Evolutionary conservation across 2,329 filamentous ascomycete genomes (phyloP).

Genomic region (Diatrype stigma): DNA sequence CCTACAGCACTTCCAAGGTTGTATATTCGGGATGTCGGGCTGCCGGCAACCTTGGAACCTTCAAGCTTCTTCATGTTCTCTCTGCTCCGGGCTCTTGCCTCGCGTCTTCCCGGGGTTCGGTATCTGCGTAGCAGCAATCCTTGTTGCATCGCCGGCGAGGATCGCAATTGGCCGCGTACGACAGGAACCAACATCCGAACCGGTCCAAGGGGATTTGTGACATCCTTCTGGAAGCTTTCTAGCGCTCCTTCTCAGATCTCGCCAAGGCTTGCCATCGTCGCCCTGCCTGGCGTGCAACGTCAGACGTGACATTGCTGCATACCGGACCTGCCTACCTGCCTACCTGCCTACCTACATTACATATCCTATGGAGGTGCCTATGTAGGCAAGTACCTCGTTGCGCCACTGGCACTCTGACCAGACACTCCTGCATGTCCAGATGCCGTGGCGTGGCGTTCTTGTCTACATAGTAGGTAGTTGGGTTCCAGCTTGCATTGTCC

Average conservation of each 20-base stretch:
- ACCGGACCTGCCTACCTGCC: no score
- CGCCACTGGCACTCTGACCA: background rate
- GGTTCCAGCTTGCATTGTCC: background rate
- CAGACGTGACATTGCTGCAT: background rate
- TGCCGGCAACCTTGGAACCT: background rate
- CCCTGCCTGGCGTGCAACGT: background rate
- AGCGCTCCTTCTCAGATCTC: constrained; percentile 9
- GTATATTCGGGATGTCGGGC: background rate
- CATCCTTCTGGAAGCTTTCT: constrained; percentile 22
- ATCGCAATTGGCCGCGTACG: background rate
- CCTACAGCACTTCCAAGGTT: no score
- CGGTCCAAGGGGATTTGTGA: constrained; percentile 9
- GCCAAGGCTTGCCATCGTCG: background rate
- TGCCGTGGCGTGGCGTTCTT: no score
- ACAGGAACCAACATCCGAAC: constrained; percentile 17
- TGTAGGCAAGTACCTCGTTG: no score
- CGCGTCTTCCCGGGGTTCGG: background rate
- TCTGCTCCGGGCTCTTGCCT: no score
- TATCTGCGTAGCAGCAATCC: background rate
- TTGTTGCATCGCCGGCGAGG: background rate
- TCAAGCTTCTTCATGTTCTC: no score
- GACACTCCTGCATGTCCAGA: background rate
- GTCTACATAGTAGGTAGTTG: no score
- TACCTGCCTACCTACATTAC: no score
- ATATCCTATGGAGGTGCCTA: no score